Evolutionary conservation across 257 asterid species (phyloP).

Genomic region (Solanum appendiculatum): DNA sequence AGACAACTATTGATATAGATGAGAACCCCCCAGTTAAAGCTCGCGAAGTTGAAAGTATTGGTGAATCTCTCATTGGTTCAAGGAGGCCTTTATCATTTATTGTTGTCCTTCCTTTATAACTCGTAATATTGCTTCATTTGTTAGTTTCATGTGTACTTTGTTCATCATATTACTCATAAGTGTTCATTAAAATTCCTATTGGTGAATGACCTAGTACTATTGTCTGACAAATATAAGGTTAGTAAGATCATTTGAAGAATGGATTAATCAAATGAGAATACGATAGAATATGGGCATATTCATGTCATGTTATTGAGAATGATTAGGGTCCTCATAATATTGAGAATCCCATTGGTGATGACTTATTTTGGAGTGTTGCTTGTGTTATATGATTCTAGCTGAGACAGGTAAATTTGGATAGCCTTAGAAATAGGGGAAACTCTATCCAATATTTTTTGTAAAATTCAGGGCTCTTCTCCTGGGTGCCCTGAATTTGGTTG

Average conservation of each 20-base stretch:
- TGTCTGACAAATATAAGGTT: not conserved
- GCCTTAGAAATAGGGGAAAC: not conserved
- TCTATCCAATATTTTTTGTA: not conserved
- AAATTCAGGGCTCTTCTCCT: not conserved
- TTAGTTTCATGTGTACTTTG: not conserved
- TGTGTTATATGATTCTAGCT: not conserved
- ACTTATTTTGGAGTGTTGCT: not conserved
- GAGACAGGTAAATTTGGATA: not conserved
- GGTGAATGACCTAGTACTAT: not conserved
- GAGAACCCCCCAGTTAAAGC: not conserved
- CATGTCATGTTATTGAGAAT: no score
- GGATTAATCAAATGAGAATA: not conserved
- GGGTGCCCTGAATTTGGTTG: not conserved
- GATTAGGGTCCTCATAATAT: no score
- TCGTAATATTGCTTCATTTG: not conserved
- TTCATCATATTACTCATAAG: not conserved
- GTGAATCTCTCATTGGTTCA: not conserved
- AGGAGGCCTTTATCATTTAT: not conserved
- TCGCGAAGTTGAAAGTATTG: not conserved
- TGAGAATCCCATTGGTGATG: not conserved
- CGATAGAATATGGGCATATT: not conserved
- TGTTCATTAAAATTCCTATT: not conserved
- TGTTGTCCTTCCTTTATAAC: not conserved
- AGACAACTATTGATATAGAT: not conserved
- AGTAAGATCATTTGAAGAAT: not conserved